Base-by-base conservation (phyloP, 176 grass and related monocot genomes). In the Carex pumila region DNA sequence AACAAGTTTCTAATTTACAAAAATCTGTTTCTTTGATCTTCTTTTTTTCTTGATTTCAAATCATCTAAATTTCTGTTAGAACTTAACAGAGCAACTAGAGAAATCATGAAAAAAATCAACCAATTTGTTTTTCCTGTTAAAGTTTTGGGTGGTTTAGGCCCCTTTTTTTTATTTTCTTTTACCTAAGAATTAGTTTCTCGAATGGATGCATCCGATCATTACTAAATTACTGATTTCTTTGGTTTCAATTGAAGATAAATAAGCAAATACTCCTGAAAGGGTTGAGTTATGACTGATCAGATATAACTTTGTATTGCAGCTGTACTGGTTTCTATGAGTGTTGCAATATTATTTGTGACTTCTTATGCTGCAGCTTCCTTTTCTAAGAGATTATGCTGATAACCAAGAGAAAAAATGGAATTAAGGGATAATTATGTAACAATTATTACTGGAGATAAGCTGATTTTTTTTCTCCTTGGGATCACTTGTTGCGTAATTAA, bases 251-350 rank as follows among this genome's bases (percentile, higher is more conserved):
- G 6, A 19, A 71, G 17, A 4, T 47, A 71, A 71, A 21, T 45
- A 45, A 8, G 36, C 17, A 34, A 45, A 21, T 47, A 19, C 18
- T 21, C 12, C 45, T 71, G 6, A 47, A 50, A 39, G 32, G 13
- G 36, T n/a, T 41, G 66, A 19, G 18, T 11, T 10, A n/a, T 77
- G 52, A 62, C 63, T 64, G 60, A 75, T 79, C 67, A 32, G 15
- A 47, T n/a, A 61, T n/a, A 61, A 81, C 60, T 47, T 52, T 0
- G 36, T 6, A 55, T 15, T 90, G 71, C 86, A 94, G 92, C 19
- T 94, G 92, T 22, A 90, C 90, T 45, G 92, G 92, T 83, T 94
- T 76, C 77, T 92, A 85, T 14, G 92, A 94, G 2, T 90, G 92
- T 88, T 92, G 85, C 73, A 86, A 88, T 75, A 85, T 60, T 79